Base-by-base conservation (phyloP, 2,329 filamentous ascomycete species). In the Arthrobotrys megalospora region DNA sequence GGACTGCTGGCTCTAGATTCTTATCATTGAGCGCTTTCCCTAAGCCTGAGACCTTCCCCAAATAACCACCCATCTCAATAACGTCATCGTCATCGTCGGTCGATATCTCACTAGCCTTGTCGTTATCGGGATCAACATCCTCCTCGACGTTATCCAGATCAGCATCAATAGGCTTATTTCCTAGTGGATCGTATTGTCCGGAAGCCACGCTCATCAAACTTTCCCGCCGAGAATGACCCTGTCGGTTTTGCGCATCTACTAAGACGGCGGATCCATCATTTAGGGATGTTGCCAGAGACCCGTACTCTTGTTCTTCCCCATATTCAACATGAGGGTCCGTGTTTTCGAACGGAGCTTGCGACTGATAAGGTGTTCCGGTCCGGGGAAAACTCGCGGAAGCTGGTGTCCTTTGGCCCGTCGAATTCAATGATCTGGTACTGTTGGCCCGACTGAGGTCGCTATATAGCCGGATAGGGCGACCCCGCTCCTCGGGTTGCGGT, bases 11-110 rank as follows among this genome's bases (percentile, higher is more conserved):
- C 21, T 78, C 75, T 28, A 75, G 14, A 72, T 73, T 72, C 67
- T 79, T 79, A 34, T 75, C 69, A n/a, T 73, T 73, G 16, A 75
- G 55, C 12, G 76, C 70, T 28, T 79, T 79, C 34, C 70, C 70
- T 19, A 79, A 58, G 6, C 76, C 76, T 11, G 76, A 79, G 62
- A 79, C 76, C 28, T 79, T 79, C 7, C 76, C 76, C 58, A 79
- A 43, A 62, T 79, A 79, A 50, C 76, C 76, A 36, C 76, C 76
- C 64, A 69, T 75, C 14, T 70, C 55, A 36, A 70, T 71, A 52
- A 79, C 69, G 41, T 55, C 75, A 32, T 79, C 76, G 19, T 79
- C 76, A 43, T 79, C 76, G 43, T 79, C 76, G 1, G 76, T 79
- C 38, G 75, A 75, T 45, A 79, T 79, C 34, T 79, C 76, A 45